Conservation (phyloP, 2,329 filamentous ascomycete genomes). For the Pyrenochaeta sp. region DNA sequence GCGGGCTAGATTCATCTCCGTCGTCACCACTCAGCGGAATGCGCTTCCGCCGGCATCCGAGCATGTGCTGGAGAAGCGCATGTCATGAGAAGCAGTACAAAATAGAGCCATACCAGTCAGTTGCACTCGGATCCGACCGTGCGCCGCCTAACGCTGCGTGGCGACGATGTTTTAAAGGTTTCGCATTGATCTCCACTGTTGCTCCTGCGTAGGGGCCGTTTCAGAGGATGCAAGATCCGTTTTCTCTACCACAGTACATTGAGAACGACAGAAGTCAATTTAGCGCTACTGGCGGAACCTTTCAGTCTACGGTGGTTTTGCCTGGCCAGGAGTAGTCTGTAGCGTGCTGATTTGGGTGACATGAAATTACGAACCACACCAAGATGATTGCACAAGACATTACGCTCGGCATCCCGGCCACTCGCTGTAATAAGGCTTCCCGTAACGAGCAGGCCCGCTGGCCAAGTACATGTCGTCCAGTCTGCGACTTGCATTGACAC, state of each 20-base stretch:
- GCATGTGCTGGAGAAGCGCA: not conserved
- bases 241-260: not conserved
- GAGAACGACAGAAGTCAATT: not conserved
- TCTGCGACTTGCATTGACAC: not conserved
- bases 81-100: not conserved
- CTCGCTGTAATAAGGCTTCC: not conserved
- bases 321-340: not conserved
- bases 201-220: slow-evolving; percentile 7
- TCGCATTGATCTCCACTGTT: slow-evolving; percentile 18
- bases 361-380: not conserved
- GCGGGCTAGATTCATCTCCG: slow-evolving; percentile 1
- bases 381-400: not conserved
- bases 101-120: not conserved
- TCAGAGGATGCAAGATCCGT: slow-evolving; percentile 8
- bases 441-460: not conserved
- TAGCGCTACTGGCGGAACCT: not conserved
- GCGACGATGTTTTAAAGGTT: slow-evolving; percentile 12
- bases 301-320: not conserved
- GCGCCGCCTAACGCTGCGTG: slow-evolving; percentile 7
- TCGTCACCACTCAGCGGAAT: slow-evolving; percentile 28
- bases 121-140: slow-evolving; percentile 1
- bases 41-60: slow-evolving; percentile 27
- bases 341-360: not conserved
- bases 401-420: not conserved
- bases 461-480: not conserved